Conservation (phyloP, 805 yeast species). For the Grigorovia humatica region DNA sequence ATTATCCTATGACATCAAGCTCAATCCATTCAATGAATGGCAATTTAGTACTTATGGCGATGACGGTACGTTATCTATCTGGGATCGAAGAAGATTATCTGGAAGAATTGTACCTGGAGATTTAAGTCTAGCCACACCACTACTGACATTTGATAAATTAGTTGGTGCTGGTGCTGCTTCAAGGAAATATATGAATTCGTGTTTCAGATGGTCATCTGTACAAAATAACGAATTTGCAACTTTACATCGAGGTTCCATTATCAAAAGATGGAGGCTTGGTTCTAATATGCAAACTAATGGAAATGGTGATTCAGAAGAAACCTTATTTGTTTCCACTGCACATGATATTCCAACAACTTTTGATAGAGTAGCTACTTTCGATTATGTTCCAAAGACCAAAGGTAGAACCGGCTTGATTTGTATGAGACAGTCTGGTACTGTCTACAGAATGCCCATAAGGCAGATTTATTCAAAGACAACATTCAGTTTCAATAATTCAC, state of each 20-base stretch:
- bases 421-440: slow-evolving; percentile 84
- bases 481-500: slow-evolving; percentile 61
- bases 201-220: slow-evolving; percentile 57
- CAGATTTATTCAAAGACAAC: slow-evolving; percentile 54
- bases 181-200: slow-evolving; percentile 49
- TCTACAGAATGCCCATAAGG: slow-evolving; percentile 64
- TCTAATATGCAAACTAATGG: slow-evolving; percentile 32
- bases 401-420: slow-evolving; percentile 64
- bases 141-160: slow-evolving; percentile 49
- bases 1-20: slow-evolving; percentile 54
- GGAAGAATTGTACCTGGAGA: slow-evolving; percentile 17
- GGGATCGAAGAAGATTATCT: slow-evolving; percentile 62
- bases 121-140: slow-evolving; percentile 40
- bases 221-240: slow-evolving; percentile 69
- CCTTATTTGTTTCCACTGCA: slow-evolving; percentile 66
- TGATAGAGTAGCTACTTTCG: slow-evolving; percentile 78
- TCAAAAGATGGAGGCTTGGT: slow-evolving; percentile 75
- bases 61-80: slow-evolving; percentile 73
- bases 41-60: slow-evolving; percentile 70
- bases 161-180: slow-evolving; percentile 46
- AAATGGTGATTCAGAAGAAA: slow-evolving; percentile 33
- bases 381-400: slow-evolving; percentile 54
- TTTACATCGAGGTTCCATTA: slow-evolving; percentile 63
- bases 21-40: slow-evolving; percentile 58
- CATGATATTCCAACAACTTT: slow-evolving; percentile 63